Evolutionary conservation across 2,329 filamentous ascomycete species (phyloP), one percentile per base, ranked within the genome.

Genomic region (Microcera coccophila): DNA sequence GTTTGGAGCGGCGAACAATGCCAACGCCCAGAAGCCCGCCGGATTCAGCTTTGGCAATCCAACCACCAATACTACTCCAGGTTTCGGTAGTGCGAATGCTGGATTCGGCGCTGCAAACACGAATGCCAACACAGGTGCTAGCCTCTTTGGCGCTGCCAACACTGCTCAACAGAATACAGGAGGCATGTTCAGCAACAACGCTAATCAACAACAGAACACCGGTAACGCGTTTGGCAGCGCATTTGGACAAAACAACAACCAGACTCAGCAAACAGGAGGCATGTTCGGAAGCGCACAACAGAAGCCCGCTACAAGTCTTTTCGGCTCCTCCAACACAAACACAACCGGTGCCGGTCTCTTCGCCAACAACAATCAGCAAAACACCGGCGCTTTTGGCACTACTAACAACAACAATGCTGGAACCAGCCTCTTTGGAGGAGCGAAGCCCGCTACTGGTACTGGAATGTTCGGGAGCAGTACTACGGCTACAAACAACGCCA

Each of bases 201-300:
- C 60, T 59, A 62, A 58, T 49, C 54, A 59, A 35, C 50, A 60
- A 40, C 54, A 59, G 38, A 58, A 57, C 40, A 57, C 47, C 15
- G 45, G 58, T 10, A 52, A 53, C 22, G 42, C 42, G 35, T 55
- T 47, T 3, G 50, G 66, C 33, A 60, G 63, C 33, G 49, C 60
- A 38, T 73, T 75, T 46, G 70, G 69, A 16, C 54, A 60, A 31
- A 57, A 55, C 36, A 62, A 59, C 24, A 55, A 61, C 35, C 57
- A 57, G 39, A 47, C 42, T 5, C 62, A 64, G 33, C 63, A 63
- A 24, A 57, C 62, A 22, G 64, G 62, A 26, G 68, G 69, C 11
- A 58, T 75, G 17, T 76, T 78, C 48, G 75, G 74, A 16, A 65
- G 61, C 47, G 64, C 58, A 17, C 70, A 74, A 48, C 65, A 63